These are phyloP conservation scores for Takashimella tepidaria DNA, from an alignment of 1,284 basidiomycete species.

Conservation along the genomic window DNA sequence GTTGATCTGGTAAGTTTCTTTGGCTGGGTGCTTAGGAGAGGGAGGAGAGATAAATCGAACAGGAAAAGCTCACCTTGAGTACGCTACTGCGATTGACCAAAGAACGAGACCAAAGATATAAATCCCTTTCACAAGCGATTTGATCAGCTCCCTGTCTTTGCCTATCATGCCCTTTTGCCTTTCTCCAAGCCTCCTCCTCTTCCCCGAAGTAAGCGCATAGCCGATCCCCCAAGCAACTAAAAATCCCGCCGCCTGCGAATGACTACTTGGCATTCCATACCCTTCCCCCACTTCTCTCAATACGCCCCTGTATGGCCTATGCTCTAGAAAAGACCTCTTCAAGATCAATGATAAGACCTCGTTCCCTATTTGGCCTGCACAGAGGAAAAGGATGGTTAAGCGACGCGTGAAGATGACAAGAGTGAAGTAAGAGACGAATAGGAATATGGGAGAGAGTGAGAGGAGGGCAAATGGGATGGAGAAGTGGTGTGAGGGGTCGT, in stretches of 20 bases:
- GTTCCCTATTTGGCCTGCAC: constrained; percentile 34
- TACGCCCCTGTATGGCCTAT: constrained; percentile 28
- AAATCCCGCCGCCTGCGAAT: constrained; percentile 43
- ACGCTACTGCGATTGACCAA: constrained; percentile 42
- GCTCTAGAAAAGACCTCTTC: constrained; percentile 31
- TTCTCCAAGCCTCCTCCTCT: too few relatives aligned
- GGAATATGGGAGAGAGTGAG: constrained; percentile 45
- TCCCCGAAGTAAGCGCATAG: constrained; percentile 21
- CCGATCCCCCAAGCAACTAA: constrained; percentile 39
- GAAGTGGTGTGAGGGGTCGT: constrained; percentile 36
- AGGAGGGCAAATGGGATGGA: constrained; percentile 44
- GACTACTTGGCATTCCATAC: constrained; percentile 46
- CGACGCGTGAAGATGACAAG: constrained; percentile 41
- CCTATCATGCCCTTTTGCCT: neutral
- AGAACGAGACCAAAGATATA: constrained; percentile 34
- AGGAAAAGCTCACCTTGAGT: constrained; percentile 37
- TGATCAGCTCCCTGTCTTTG: neutral
- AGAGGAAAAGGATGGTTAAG: constrained; percentile 35
- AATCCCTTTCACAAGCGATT: constrained; percentile 17
- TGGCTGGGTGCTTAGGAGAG: neutral
- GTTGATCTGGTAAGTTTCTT: neutral
- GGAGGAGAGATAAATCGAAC: neutral
- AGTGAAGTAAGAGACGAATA: constrained; percentile 47
- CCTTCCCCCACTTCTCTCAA: constrained; percentile 36
- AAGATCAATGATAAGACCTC: constrained; percentile 34